These are phyloP conservation scores for Cladosporium sp. DNA, from an alignment of 2,329 filamentous ascomycete genomes.

Conservation along the genomic window DNA sequence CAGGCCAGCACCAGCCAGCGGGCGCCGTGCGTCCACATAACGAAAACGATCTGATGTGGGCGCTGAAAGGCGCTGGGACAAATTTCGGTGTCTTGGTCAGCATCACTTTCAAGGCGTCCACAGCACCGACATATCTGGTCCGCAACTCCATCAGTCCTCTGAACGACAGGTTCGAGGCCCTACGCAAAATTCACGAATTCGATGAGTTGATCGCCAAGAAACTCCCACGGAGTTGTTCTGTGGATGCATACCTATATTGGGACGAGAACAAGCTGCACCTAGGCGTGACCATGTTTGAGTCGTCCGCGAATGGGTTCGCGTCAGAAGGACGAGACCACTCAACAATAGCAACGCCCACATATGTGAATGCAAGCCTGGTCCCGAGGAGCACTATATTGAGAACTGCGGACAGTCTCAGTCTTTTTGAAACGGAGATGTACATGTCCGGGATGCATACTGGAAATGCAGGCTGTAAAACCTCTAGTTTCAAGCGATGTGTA, in stretches of 20 bases:
- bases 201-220: conserved; percentile 35
- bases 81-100: conserved; percentile 56
- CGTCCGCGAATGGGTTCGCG: conserved; percentile 23
- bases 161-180: conserved; percentile 29
- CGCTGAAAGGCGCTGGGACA: conserved; percentile 54
- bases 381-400: conserved; percentile 27
- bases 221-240: conserved; percentile 43
- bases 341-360: background rate
- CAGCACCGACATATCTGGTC: conserved; percentile 37
- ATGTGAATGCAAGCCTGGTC: conserved; percentile 24
- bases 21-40: conserved; percentile 42
- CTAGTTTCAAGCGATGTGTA: conserved; percentile 60
- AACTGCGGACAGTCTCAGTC: conserved; percentile 42
- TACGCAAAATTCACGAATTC: conserved; percentile 37
- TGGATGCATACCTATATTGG: conserved; percentile 54
- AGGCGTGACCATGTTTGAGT: conserved; percentile 49
- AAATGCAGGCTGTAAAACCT: conserved; percentile 55
- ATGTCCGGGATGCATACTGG: conserved; percentile 56
- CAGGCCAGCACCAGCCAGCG: conserved; percentile 39
- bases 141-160: conserved; percentile 30
- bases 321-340: background rate
- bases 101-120: conserved; percentile 47
- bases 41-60: conserved; percentile 53
- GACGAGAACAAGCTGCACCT: conserved; percentile 44
- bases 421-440: conserved; percentile 60